These are phyloP conservation scores for Papiliotrema flavescens DNA, from an alignment of 1,284 basidiomycete species.

Conservation along the genomic window DNA sequence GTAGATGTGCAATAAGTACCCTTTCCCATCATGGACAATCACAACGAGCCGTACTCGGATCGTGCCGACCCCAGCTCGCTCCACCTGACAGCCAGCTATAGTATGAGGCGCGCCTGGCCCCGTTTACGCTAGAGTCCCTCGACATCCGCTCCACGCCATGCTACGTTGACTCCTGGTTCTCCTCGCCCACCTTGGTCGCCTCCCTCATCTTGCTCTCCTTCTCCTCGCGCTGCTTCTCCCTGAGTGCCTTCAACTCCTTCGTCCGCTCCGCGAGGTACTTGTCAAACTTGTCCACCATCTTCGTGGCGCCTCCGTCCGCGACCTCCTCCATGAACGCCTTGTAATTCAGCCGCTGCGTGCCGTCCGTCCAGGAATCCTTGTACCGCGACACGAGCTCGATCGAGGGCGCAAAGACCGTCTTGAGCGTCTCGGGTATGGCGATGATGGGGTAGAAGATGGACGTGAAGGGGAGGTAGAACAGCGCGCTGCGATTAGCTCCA, in stretches of 20 bases:
- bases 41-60: no score
- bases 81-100: no score
- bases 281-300: conserved; percentile 25
- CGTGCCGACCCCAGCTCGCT: no score
- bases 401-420: conserved; percentile 26
- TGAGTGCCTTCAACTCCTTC: conserved; percentile 20
- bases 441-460: conserved; percentile 34
- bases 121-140: no score
- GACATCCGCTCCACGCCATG: no score
- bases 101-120: no score
- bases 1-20: no score
- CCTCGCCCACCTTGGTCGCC: conserved; percentile 74
- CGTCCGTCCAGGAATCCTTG: conserved; percentile 27
- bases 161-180: conserved; percentile 41
- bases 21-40: no score
- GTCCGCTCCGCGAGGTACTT: conserved; percentile 18
- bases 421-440: conserved; percentile 16
- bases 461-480: conserved; percentile 36
- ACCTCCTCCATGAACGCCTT: conserved; percentile 18
- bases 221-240: conserved; percentile 15
- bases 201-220: conserved; percentile 9
- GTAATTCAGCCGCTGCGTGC: conserved; percentile 25
- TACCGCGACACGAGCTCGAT: conserved; percentile 26
- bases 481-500: conserved; percentile 13
- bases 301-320: conserved; percentile 19